These are phyloP conservation scores for Paraconiothyrium brasiliense DNA, from an alignment of 2,329 filamentous ascomycete genomes.

Conservation along the genomic window DNA sequence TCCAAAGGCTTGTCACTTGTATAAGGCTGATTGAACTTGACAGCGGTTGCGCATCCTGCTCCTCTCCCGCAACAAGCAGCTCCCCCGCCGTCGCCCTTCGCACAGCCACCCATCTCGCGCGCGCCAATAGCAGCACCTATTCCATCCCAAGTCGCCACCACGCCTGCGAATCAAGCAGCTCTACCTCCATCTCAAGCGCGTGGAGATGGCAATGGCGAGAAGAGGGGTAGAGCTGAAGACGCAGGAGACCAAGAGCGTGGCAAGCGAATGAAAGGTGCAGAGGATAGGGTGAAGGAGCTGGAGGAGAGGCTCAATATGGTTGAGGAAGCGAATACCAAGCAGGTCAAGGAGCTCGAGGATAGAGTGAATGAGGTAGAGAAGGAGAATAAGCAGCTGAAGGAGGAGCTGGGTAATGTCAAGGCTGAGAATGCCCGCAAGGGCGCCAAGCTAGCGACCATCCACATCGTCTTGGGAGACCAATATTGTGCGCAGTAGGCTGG, in stretches of 20 bases:
- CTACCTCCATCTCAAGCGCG: too few relatives aligned
- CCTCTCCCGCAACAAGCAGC: too few relatives aligned
- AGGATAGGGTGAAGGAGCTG: not conserved
- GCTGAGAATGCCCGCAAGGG: not conserved
- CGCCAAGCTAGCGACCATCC: too few relatives aligned
- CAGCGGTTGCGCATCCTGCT: not conserved
- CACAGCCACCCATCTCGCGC: too few relatives aligned
- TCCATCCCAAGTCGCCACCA: too few relatives aligned
- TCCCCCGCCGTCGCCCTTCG: too few relatives aligned
- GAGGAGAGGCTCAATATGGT: not conserved
- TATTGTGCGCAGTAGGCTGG: too few relatives aligned
- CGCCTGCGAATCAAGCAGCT: too few relatives aligned
- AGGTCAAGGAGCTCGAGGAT: not conserved
- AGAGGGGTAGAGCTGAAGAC: not conserved
- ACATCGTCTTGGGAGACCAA: too few relatives aligned
- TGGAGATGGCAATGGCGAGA: not conserved
- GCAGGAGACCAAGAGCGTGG: not conserved
- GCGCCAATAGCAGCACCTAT: too few relatives aligned
- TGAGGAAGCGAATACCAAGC: not conserved
- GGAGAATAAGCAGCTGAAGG: not conserved
- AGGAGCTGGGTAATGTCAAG: not conserved
- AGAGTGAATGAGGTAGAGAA: not conserved
- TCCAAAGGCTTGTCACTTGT: too few relatives aligned
- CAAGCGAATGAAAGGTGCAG: not conserved
- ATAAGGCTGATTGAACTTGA: not conserved